Conservation (phyloP, 2,329 filamentous ascomycete genomes). For the Colletotrichum neosansevieriae region DNA sequence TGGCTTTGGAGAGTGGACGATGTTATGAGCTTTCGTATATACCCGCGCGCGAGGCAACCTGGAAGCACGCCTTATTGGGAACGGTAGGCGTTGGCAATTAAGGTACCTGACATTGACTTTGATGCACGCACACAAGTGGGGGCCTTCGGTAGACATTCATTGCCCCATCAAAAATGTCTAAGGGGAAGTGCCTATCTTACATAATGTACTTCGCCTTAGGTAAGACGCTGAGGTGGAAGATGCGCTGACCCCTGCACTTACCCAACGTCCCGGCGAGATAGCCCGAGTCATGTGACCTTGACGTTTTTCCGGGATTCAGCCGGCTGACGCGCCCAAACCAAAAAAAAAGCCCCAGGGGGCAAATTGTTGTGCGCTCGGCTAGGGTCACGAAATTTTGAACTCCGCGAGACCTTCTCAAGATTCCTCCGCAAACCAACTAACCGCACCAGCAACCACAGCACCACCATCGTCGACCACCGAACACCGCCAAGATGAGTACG, state of each 20-base stretch:
- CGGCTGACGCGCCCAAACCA: background rate
- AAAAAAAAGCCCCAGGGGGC: constrained; percentile 5
- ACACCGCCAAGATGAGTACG: constrained; percentile 70
- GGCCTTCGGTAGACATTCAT: too few species aligned
- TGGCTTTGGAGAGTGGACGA: background rate
- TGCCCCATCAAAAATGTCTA: background rate
- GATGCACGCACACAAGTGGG: background rate
- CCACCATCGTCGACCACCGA: constrained; percentile 42
- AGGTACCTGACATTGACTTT: background rate
- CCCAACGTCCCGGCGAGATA: background rate
- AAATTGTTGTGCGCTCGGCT: constrained; percentile 35
- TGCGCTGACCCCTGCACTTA: background rate
- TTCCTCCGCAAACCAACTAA: constrained; percentile 39
- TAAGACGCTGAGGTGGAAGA: background rate
- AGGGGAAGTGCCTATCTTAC: too few species aligned
- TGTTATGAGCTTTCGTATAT: constrained; percentile 19
- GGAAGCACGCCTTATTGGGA: background rate
- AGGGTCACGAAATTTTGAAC: constrained; percentile 31
- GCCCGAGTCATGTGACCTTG: constrained; percentile 19
- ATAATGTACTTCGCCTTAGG: too few species aligned
- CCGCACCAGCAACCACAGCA: constrained; percentile 38
- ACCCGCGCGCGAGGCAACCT: constrained; percentile 27
- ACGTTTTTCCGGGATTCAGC: constrained; percentile 1
- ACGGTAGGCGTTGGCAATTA: constrained; percentile 15
- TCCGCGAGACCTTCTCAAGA: constrained; percentile 19